Percentiles rank a stretch among this genome's conserved stretches.
Conservation (phyloP, 495 filamentous ascomycete species). For the Rostrohypoxylon terebratum region DNA sequence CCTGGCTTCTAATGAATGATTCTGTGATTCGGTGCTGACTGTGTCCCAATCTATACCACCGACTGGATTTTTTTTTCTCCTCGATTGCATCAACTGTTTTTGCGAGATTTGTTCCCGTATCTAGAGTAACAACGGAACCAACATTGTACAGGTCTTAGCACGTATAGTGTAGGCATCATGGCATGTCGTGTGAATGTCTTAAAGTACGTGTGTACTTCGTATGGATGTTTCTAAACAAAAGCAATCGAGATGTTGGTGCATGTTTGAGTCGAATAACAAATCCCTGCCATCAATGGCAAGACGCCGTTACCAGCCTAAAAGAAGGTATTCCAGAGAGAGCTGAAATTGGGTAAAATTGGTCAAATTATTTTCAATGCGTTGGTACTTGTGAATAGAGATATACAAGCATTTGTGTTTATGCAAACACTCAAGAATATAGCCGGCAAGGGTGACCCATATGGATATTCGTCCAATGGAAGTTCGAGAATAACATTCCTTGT, state of each 20-base stretch:
- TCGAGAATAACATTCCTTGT: conserved; percentile 12
- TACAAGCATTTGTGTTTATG: conserved; percentile 34
- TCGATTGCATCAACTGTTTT: conserved; percentile 22
- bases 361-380: conserved; percentile 34
- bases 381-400: conserved; percentile 22
- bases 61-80: conserved; percentile 12
- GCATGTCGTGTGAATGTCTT: neutral
- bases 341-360: neutral
- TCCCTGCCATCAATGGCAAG: neutral
- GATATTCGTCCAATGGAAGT: conserved; percentile 26
- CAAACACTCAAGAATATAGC: conserved; percentile 31
- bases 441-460: conserved; percentile 3
- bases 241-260: neutral
- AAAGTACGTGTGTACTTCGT: neutral
- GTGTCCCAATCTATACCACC: conserved; percentile 11
- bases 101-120: conserved; percentile 18
- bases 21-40: conserved; percentile 31
- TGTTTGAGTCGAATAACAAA: neutral
- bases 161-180: no score
- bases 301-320: conserved; percentile 19
- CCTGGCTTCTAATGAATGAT: conserved; percentile 14
- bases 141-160: neutral
- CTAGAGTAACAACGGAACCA: conserved; percentile 7
- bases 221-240: neutral
- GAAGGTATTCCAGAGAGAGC: neutral